A percentile compares a stretch with the other conserved stretches of the same genome.
Conservation (phyloP, 129 eudicot genomes). For the Tanacetum coccineum region DNA sequence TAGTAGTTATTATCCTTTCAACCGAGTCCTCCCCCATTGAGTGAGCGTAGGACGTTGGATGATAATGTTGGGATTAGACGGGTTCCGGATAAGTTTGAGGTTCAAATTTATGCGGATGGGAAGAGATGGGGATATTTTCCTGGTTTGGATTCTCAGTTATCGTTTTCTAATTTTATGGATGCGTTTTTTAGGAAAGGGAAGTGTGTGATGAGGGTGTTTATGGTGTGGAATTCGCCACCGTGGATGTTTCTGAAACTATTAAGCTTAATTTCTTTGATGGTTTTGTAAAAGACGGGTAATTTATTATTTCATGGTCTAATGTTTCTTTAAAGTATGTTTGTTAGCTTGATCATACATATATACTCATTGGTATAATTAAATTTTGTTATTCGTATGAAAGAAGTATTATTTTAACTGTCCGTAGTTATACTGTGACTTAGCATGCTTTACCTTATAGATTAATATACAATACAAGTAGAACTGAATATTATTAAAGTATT, state of each 20-base stretch:
- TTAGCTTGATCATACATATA: too few species aligned
- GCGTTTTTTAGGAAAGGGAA: constrained; percentile 71
- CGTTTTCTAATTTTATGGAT: constrained; percentile 74
- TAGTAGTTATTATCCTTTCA: too few species aligned
- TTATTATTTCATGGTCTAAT: constrained; percentile 14
- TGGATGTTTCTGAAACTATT: constrained; percentile 88
- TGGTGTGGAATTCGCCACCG: constrained; percentile 97
- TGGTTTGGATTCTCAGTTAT: constrained; percentile 53
- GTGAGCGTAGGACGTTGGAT: constrained; percentile 50
- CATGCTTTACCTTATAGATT: too few species aligned
- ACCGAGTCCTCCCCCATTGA: too few species aligned
- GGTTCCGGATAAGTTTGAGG: too few species aligned
- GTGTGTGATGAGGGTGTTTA: constrained; percentile 74
- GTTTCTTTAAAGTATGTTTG: too few species aligned
- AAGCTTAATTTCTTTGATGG: constrained; percentile 82
- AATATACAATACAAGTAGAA: too few species aligned
- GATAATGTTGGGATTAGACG: constrained; percentile 22
- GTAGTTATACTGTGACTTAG: too few species aligned
- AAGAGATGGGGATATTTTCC: constrained; percentile 97
- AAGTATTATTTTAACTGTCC: background rate
- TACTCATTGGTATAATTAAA: too few species aligned
- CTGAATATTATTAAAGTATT: too few species aligned
- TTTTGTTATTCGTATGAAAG: background rate
- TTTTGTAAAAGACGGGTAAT: constrained; percentile 78
- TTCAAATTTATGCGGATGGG: constrained; percentile 67